A percentile compares a stretch with the other conserved stretches of the same genome.
These are phyloP conservation scores for Lepraria neglecta DNA, from an alignment of 495 filamentous ascomycete genomes.

Conservation along the genomic window DNA sequence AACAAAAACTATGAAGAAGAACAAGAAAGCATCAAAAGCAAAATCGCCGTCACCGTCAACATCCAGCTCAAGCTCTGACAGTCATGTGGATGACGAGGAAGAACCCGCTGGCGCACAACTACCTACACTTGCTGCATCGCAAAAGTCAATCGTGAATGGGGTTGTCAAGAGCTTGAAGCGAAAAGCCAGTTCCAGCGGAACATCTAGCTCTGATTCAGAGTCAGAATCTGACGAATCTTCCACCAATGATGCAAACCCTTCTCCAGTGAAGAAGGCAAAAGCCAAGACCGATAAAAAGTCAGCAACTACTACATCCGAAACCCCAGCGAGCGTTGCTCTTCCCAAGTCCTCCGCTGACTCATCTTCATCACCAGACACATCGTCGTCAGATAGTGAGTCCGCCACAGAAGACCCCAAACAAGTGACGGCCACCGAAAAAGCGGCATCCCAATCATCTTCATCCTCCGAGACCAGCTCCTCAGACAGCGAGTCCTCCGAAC, in stretches of 20 bases:
- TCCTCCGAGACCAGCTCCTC: slow-evolving; percentile 29
- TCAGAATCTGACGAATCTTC: slow-evolving; percentile 43
- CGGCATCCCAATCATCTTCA: slow-evolving; percentile 29
- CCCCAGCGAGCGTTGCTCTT: neutral
- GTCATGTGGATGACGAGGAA: slow-evolving; percentile 56
- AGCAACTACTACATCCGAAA: neutral
- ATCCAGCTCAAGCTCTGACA: slow-evolving; percentile 51
- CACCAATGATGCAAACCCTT: slow-evolving; percentile 23
- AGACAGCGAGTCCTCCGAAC: slow-evolving; percentile 25
- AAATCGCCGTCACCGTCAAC: slow-evolving; percentile 44
- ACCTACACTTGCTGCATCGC: slow-evolving; percentile 22
- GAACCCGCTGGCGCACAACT: slow-evolving; percentile 33
- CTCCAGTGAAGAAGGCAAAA: slow-evolving; percentile 20
- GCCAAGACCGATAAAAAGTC: neutral
- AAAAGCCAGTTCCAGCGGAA: slow-evolving; percentile 52
- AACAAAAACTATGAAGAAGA: slow-evolving; percentile 25
- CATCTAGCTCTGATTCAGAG: slow-evolving; percentile 42
- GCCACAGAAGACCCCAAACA: slow-evolving; percentile 1
- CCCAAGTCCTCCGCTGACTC: slow-evolving; percentile 4
- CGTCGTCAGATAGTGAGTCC: slow-evolving; percentile 19
- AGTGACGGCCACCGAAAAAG: slow-evolving; percentile 28
- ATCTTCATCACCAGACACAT: slow-evolving; percentile 15
- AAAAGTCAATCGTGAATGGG: slow-evolving; percentile 35
- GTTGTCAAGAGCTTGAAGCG: slow-evolving; percentile 51
- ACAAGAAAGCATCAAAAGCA: slow-evolving; percentile 28